Base-by-base conservation (phyloP, 2,329 filamentous ascomycete genomes). In the Ceratocystis papillata region DNA sequence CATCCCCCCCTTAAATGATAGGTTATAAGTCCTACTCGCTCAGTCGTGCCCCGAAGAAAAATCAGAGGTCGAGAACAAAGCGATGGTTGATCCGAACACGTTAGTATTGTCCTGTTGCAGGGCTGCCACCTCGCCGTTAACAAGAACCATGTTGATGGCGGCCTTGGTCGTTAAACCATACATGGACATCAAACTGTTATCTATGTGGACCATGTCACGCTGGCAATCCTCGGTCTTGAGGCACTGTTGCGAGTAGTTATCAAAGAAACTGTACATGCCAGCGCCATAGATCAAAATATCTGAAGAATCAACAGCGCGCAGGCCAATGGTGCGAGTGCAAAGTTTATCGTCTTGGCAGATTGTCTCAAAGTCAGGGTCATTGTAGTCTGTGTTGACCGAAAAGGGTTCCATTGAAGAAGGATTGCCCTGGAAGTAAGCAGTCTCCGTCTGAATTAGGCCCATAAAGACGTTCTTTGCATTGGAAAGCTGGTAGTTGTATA, bases 391-490 rank as follows among this genome's bases (percentile, higher is more conserved):
- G 71, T 87, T 83, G 69, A 79, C 76, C 0, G 77, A 78, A 75
- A 88, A 90, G 50, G 86, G 88, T 8, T 82, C 79, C 7, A 82
- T 80, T 1, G 89, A 83, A 70, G 87, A 82, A 3, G 91, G 90
- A 77, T 93, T 92, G 73, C 87, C 83, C 77, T 96, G 89, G 81
- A 87, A 90, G 79, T 89, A 91, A 41, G 91, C 88, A 5, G 91
- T 96, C 77, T 96, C 93, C 3, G 89, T 89, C 77, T 96, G 92
- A 71, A 96, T 90, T 63, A 89, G 78, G 10, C 83, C 86, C 81
- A 95, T 87, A 78, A 88, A 96, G 69, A 96, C 81, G 72, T 92
- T 87, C 72, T 84, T 80, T 1, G 91, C 89, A 69, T 87, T 86
- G 73, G 82, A 78, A 72, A 96, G 78, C 76, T 96, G 88, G 79